A percentile compares a stretch with the other conserved stretches of the same genome.
Evolutionary conservation across 768 basidiomycete species (phyloP).

Genomic region (Tubosaeta brunneosetosa): DNA sequence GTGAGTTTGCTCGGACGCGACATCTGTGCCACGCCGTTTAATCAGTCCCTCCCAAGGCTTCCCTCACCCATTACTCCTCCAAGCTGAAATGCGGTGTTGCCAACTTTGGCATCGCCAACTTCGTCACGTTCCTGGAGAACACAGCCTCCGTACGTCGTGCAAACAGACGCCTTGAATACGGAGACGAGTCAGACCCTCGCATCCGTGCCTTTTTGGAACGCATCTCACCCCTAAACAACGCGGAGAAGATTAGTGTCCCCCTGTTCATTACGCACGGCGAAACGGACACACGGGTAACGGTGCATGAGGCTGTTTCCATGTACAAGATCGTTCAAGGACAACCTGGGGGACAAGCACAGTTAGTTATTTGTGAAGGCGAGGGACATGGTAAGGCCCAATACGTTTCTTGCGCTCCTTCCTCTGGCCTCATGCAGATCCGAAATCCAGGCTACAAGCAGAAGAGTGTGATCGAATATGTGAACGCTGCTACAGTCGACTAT

Average conservation of each 20-base stretch:
- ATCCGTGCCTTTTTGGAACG: slow-evolving; percentile 36
- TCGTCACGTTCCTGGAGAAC: slow-evolving; percentile 39
- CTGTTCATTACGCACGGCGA: slow-evolving; percentile 41
- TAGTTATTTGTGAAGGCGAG: slow-evolving; percentile 39
- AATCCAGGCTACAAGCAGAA: slow-evolving; percentile 39
- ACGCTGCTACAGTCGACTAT: slow-evolving; percentile 37
- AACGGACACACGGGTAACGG: slow-evolving; percentile 36
- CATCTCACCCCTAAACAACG: slow-evolving; percentile 38
- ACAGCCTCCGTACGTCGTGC: slow-evolving; percentile 36
- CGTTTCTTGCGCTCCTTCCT: neutral
- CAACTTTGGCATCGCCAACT: slow-evolving; percentile 39
- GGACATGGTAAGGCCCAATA: slow-evolving; percentile 35
- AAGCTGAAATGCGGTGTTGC: slow-evolving; percentile 39
- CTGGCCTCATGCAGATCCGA: slow-evolving; percentile 1
- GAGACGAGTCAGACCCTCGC: slow-evolving; percentile 36
- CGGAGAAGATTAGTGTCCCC: slow-evolving; percentile 34
- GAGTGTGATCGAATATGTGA: slow-evolving; percentile 40
- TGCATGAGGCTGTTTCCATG: slow-evolving; percentile 38
- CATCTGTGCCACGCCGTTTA: neutral
- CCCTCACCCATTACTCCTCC: slow-evolving; percentile 38
- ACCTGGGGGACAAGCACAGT: slow-evolving; percentile 27
- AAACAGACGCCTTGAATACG: slow-evolving; percentile 36
- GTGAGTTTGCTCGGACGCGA: slow-evolving; percentile 18
- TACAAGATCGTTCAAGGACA: slow-evolving; percentile 28
- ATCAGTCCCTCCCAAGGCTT: slow-evolving; percentile 27